Conservation (phyloP, 1,284 basidiomycete species). For the Malassezia furfur region DNA sequence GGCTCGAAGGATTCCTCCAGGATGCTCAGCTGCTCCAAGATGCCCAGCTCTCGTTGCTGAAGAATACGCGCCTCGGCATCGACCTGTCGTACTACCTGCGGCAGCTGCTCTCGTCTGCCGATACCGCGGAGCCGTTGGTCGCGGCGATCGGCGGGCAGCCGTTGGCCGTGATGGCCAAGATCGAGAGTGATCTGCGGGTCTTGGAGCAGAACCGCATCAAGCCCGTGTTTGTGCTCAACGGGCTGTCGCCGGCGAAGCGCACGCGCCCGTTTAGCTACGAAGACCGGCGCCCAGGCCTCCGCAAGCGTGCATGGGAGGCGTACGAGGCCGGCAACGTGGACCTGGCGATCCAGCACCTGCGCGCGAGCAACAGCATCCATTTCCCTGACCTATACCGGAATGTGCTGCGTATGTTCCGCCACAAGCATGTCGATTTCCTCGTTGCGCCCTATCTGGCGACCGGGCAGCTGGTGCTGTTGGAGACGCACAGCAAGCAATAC, state of each 20-base stretch:
- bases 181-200: conserved; percentile 79
- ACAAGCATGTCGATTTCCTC: conserved; percentile 89
- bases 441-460: conserved; percentile 88
- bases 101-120: conserved; percentile 64
- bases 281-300: conserved; percentile 34
- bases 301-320: conserved; percentile 39
- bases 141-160: conserved; percentile 89
- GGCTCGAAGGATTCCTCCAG: conserved; percentile 15
- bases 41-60: conserved; percentile 60
- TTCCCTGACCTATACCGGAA: conserved; percentile 74
- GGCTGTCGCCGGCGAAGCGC: conserved; percentile 49
- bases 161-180: conserved; percentile 56
- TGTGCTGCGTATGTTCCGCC: conserved; percentile 82
- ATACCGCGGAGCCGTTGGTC: conserved; percentile 72
- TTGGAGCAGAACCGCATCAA: conserved; percentile 88
- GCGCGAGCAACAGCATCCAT: conserved; percentile 58
- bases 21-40: conserved; percentile 13
- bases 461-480: conserved; percentile 90
- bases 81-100: conserved; percentile 87
- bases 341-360: conserved; percentile 70
- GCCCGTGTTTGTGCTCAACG: conserved; percentile 93
- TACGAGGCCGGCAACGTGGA: conserved; percentile 56
- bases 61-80: conserved; percentile 89
- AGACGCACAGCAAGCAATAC: conserved; percentile 84
- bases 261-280: conserved; percentile 37